Evolutionary conservation across 2,329 filamentous ascomycete genomes (phyloP).

Genomic region (Aspergillus caelatus): DNA sequence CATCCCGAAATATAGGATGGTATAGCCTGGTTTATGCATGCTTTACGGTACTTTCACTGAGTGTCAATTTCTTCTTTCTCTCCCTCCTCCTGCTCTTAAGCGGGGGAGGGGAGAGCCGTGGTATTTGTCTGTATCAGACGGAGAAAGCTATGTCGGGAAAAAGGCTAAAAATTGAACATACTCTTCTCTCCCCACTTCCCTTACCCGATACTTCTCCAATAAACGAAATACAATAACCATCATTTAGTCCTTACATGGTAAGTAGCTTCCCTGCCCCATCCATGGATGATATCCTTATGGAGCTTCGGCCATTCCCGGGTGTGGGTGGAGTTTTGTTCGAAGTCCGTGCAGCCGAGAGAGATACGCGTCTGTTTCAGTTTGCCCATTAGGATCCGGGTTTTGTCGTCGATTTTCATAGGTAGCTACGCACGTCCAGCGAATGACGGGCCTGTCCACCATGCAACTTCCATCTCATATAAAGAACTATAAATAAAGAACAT

Average conservation of each 20-base stretch:
- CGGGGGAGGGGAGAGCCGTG: background rate
- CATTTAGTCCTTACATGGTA: background rate
- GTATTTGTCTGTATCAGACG: background rate
- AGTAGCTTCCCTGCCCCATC: background rate
- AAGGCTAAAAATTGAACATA: background rate
- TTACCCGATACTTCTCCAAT: background rate
- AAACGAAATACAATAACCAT: background rate
- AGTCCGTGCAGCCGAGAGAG: constrained; percentile 40
- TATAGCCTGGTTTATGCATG: background rate
- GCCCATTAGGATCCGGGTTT: constrained; percentile 5
- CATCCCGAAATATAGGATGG: background rate
- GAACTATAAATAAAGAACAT: background rate
- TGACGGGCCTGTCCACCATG: background rate
- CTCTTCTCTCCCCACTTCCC: background rate
- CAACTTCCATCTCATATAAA: background rate
- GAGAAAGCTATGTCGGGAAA: background rate
- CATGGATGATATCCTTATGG: constrained; percentile 3
- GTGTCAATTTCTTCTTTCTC: no score
- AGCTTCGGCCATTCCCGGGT: constrained; percentile 30
- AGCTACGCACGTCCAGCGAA: background rate
- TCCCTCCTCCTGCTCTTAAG: background rate
- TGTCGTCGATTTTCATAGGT: constrained; percentile 1
- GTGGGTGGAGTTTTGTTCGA: constrained; percentile 19
- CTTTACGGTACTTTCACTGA: background rate
- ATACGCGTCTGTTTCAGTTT: constrained; percentile 41